Evolutionary conservation across 1,284 basidiomycete genomes (phyloP).

Genomic region (Garcileccinum viscosum): DNA sequence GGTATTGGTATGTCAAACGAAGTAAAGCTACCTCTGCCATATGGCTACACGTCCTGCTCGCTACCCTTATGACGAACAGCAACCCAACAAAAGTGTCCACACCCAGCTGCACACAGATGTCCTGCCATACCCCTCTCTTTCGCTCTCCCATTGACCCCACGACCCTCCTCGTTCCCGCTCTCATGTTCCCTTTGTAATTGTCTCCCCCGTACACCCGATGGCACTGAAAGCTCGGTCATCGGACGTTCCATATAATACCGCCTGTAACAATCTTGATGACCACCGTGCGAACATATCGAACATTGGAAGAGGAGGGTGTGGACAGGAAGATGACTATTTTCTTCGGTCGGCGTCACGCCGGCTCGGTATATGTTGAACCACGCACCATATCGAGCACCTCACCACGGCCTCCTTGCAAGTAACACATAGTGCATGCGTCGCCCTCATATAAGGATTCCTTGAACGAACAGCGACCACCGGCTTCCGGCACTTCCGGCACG

Average conservation of each 20-base stretch:
- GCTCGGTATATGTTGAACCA: slow-evolving; percentile 9
- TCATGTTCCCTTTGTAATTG: slow-evolving; percentile 29
- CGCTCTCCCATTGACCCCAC: neutral
- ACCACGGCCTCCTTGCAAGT: slow-evolving; percentile 57
- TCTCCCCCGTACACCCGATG: slow-evolving; percentile 33
- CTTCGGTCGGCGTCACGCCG: neutral
- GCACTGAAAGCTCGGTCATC: slow-evolving; percentile 47
- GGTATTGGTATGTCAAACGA: neutral
- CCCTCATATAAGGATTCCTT: slow-evolving; percentile 38
- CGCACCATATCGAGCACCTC: slow-evolving; percentile 75
- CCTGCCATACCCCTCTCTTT: slow-evolving; percentile 41
- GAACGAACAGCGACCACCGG: slow-evolving; percentile 47
- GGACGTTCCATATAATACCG: slow-evolving; percentile 64
- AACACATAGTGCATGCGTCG: slow-evolving; percentile 57
- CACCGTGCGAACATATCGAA: slow-evolving; percentile 75
- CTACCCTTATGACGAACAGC: slow-evolving; percentile 22
- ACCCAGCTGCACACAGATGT: slow-evolving; percentile 68
- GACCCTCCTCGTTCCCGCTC: slow-evolving; percentile 16
- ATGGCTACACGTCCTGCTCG: neutral
- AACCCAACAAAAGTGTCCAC: slow-evolving; percentile 71
- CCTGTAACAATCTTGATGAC: slow-evolving; percentile 76
- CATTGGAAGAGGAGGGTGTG: slow-evolving; percentile 71
- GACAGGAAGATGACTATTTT: slow-evolving; percentile 71
- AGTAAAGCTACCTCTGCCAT: neutral
- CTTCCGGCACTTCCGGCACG: slow-evolving; percentile 71